Percentiles rank a stretch among this genome's conserved stretches.
Evolutionary conservation across 768 basidiomycete species (phyloP).

Genomic region (Collybiopsis confluens): DNA sequence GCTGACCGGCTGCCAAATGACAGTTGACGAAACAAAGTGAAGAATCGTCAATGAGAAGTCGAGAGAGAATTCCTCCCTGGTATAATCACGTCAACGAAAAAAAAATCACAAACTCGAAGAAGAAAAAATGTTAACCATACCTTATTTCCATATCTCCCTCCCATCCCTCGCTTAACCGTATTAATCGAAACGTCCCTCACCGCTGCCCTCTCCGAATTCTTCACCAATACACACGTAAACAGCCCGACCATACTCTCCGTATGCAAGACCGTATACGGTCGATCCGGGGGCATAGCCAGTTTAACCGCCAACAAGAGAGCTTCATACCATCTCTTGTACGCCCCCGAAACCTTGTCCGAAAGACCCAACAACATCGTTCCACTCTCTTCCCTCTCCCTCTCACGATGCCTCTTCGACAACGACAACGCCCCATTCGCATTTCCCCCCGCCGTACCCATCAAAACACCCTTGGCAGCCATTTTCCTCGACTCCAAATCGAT

Average conservation of each 20-base stretch:
- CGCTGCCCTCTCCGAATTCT: slow-evolving; percentile 53
- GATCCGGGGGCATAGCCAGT: slow-evolving; percentile 67
- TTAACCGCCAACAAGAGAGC: slow-evolving; percentile 69
- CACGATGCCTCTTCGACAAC: slow-evolving; percentile 18
- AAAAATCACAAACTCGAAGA: not conserved
- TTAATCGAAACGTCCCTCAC: slow-evolving; percentile 72
- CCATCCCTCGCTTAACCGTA: slow-evolving; percentile 89
- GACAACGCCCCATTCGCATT: slow-evolving; percentile 43
- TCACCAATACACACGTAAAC: slow-evolving; percentile 57
- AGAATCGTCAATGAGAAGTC: slow-evolving; percentile 88
- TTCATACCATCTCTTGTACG: slow-evolving; percentile 90
- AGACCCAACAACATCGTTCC: slow-evolving; percentile 27
- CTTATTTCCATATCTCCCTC: slow-evolving; percentile 94
- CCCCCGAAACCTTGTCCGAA: slow-evolving; percentile 82
- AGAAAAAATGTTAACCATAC: slow-evolving; percentile 46
- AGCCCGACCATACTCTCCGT: slow-evolving; percentile 85
- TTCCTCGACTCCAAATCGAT: slow-evolving; percentile 93
- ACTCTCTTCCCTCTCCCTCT: slow-evolving; percentile 22
- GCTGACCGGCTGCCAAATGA: slow-evolving; percentile 95
- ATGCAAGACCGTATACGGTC: slow-evolving; percentile 76
- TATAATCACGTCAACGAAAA: slow-evolving; percentile 7
- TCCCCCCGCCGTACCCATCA: slow-evolving; percentile 73
- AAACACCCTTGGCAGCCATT: slow-evolving; percentile 87
- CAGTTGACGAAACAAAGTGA: slow-evolving; percentile 95
- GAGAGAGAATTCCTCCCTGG: slow-evolving; percentile 86